A percentile compares a stretch with the other conserved stretches of the same genome.
These are phyloP conservation scores for Aspergillus fischeri DNA, from an alignment of 2,329 filamentous ascomycete genomes.

Conservation along the genomic window DNA sequence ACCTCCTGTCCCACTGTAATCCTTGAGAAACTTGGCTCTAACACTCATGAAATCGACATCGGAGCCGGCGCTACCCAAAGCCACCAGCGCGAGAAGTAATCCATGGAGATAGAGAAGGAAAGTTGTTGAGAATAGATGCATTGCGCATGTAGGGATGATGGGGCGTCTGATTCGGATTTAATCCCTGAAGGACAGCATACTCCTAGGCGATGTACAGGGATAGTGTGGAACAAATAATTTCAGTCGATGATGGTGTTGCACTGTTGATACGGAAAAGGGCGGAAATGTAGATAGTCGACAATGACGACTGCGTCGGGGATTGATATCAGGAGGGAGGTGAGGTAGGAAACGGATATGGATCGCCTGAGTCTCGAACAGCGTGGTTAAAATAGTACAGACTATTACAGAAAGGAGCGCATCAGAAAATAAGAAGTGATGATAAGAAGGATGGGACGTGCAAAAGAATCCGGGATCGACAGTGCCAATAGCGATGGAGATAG, in stretches of 20 bases:
- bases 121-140: constrained; percentile 16
- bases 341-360: neutral
- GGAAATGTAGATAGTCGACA: neutral
- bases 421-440: neutral
- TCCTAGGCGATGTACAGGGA: neutral
- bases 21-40: constrained; percentile 35
- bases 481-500: neutral
- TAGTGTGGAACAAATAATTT: neutral
- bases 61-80: constrained; percentile 23
- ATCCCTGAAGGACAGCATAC: constrained; percentile 4
- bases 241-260: neutral
- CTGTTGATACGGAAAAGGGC: neutral
- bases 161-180: neutral
- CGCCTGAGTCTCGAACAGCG: neutral
- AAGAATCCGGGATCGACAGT: neutral
- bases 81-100: constrained; percentile 12
- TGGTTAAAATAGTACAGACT: neutral
- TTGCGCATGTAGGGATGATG: constrained; percentile 7
- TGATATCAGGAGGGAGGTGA: neutral
- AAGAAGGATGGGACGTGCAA: neutral
- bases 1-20: constrained; percentile 36
- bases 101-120: constrained; percentile 17
- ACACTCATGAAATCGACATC: constrained; percentile 45
- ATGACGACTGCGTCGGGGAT: neutral
- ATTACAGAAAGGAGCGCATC: neutral